phyloP scores from a whole-genome alignment of 129 eudicot genomes.

The Escallonia herrerae region DNA sequence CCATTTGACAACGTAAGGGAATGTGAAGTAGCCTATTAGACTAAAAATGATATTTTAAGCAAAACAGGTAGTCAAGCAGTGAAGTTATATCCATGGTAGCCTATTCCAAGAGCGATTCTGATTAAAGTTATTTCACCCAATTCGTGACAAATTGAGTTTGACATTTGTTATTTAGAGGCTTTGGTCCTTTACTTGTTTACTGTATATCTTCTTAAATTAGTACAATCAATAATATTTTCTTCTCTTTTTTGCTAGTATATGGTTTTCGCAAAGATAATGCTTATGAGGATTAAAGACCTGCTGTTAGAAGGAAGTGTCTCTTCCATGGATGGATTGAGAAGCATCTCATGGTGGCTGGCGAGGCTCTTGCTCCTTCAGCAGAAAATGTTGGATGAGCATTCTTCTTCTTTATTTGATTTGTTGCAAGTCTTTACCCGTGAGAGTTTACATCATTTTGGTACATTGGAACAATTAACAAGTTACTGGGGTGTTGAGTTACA shows the following conservation, averaged over 20 bases:
- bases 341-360: slow-evolving; percentile 83
- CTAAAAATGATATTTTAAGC: no score
- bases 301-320: slow-evolving; percentile 18
- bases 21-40: no score
- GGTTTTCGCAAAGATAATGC: slow-evolving; percentile 57
- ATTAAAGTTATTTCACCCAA: no score
- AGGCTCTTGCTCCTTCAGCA: slow-evolving; percentile 66
- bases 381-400: slow-evolving; percentile 63
- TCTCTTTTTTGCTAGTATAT: slow-evolving; percentile 39
- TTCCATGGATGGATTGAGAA: slow-evolving; percentile 20
- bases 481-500: slow-evolving; percentile 48
- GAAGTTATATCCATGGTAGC: no score
- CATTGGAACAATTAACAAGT: slow-evolving; percentile 33
- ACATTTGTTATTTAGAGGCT: neutral
- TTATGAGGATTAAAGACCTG: slow-evolving; percentile 47
- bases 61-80: no score
- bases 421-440: slow-evolving; percentile 53
- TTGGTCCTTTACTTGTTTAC: neutral
- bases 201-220: neutral
- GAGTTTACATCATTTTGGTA: slow-evolving; percentile 43
- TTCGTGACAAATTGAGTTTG: no score
- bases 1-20: no score
- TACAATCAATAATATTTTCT: no score
- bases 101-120: no score
- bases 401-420: slow-evolving; percentile 55